Evolutionary conservation across 1,284 basidiomycete species (phyloP).

Genomic region (Gastroboletus turbinatus): DNA sequence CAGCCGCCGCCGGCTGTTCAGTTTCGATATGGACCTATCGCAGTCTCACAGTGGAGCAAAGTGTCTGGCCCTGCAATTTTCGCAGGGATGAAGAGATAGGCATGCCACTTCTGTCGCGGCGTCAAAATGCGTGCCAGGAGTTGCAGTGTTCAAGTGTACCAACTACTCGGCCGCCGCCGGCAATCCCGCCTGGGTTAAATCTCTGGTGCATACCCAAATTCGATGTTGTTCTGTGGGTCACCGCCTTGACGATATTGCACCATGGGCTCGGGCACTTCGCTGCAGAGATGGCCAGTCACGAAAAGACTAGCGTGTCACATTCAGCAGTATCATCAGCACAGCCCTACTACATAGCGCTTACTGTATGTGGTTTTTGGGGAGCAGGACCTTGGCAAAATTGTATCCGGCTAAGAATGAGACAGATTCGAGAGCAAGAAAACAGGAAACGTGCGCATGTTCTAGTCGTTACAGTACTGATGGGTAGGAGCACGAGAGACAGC

Average conservation of each 20-base stretch:
- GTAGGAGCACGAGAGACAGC: slow-evolving; percentile 22
- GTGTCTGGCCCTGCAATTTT: slow-evolving; percentile 62
- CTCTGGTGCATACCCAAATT: slow-evolving; percentile 8
- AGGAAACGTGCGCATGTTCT: slow-evolving; percentile 54
- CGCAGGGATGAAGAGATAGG: slow-evolving; percentile 64
- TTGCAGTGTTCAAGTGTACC: slow-evolving; percentile 6
- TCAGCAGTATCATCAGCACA: slow-evolving; percentile 8
- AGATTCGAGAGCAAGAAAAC: slow-evolving; percentile 33
- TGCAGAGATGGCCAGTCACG: slow-evolving; percentile 1
- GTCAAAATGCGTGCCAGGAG: slow-evolving; percentile 5
- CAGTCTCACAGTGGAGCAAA: slow-evolving; percentile 65
- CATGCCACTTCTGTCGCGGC: not conserved
- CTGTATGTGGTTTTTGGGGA: slow-evolving; percentile 22
- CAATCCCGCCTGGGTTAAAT: not conserved
- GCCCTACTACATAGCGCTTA: slow-evolving; percentile 11
- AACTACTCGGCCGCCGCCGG: not conserved
- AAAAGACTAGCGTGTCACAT: slow-evolving; percentile 19
- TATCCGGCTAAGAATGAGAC: slow-evolving; percentile 25
- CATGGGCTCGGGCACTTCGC: slow-evolving; percentile 1
- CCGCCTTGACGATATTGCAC: slow-evolving; percentile 3
- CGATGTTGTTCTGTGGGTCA: slow-evolving; percentile 12
- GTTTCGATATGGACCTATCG: slow-evolving; percentile 64
- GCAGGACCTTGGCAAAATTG: slow-evolving; percentile 10
- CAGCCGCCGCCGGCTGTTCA: slow-evolving; percentile 33
- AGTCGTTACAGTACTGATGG: slow-evolving; percentile 59